Evolutionary conservation across 2,329 filamentous ascomycete species (phyloP), one percentile per base, ranked within the genome.

Genomic region (Calcarisporium arbuscula): DNA sequence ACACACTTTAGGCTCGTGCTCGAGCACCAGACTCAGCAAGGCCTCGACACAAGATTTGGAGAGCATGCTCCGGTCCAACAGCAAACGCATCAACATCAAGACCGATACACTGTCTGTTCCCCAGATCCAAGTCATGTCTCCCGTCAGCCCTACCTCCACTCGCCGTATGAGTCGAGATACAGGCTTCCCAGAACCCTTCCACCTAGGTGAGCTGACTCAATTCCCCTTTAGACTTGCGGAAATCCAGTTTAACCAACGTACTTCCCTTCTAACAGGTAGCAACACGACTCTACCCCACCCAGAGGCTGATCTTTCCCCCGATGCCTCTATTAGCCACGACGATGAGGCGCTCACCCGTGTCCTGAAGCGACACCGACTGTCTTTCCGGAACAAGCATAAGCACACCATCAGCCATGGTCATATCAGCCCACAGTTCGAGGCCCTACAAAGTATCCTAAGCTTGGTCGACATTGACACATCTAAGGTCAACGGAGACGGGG

Each of bases 251-350:
- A n/a, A n/a, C 14, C 15, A 23, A 28, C 41, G 47, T 33, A 50
- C 32, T 9, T 15, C 17, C 11, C 14, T 19, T 12, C 4, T 14
- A 7, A 12, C 40, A 70, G 69, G 54, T 29, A 64, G 68, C 41
- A 81, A 78, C 46, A 82, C 77, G 11, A 77, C 75, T 3, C 61
- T 75, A 12, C 73, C 72, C 15, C 76, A 81, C 40, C 77, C 77
- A 16, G 74, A 78, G 14, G 77, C 77, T 38, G 67, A 78, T 45
- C 63, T 73, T 6, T 70, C 67, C 11, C 67, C 68, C 31, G 65
- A 74, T 41, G 77, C 75, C 28, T 68, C 61, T 47, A 74, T 82
- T 39, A 67, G 67, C 25, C 65, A 70, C 35, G 66, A 71, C 34
- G 73, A 79, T 42, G 56, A 75, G 28, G 61, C 67, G 34, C 55